Base-by-base conservation (phyloP, 805 yeast genomes). In the Yamadazyma insecticola region DNA sequence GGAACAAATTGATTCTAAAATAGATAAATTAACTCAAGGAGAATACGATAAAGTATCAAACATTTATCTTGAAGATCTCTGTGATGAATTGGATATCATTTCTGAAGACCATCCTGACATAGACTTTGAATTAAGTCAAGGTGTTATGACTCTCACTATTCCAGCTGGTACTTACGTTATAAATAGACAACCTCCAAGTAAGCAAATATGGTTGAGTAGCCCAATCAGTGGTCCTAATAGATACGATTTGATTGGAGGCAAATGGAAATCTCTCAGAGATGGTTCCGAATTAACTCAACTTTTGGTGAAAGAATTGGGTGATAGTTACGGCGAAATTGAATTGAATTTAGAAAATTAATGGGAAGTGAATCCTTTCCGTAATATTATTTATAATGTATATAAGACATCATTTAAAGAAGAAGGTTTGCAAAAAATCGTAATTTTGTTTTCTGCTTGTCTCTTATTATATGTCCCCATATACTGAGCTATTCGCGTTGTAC, bases 161-260 rank as follows among this genome's bases (percentile, higher is more conserved):
- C 73, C 78, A 1, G 63, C 67, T 12, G 97, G 97, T 2, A 74
- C 89, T 0, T 92, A 92, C 52, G 95, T 92, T 17, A 80, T 92
- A 51, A 92, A 92, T 63, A 90, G 88, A 51, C 97, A 92, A 59
- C 98, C 98, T 1, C 97, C 98, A 3, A 92, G 88, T 60, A 82
- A 85, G 58, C 99, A 92, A 55, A 81, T 92, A 18, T 92, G 99
- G 99, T 69, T 90, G 32, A 77, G 94, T 37, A 83, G 95, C 26
- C 99, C 99, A 0, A 51, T 87, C 3, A 82, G 94, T 6, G 98
- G 98, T 0, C 98, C 98, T 5, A 87, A 88, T 50, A 48, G 70
- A 34, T 59, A 51, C 37, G 97, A 92, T 53, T 74, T 72, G 40
- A 67, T 82, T 25, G 70, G 75, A 24, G 84, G 83, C 3, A 63